These are phyloP conservation scores for Penicillium chermesinum DNA, from an alignment of 495 filamentous ascomycete genomes.

Conservation along the genomic window DNA sequence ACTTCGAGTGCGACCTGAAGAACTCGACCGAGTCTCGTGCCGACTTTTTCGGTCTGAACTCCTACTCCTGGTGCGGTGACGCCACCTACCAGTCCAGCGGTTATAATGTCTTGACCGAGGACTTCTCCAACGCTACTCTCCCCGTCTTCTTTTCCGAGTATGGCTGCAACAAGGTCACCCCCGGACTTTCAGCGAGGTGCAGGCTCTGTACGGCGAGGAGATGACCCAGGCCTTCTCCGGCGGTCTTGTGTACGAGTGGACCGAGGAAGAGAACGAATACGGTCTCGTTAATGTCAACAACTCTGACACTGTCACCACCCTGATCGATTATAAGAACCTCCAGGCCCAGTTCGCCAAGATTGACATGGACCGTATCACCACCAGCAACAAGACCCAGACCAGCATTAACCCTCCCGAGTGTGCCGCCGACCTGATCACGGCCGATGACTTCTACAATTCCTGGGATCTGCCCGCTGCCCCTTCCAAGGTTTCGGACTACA, in stretches of 20 bases:
- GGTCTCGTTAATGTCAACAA: slow-evolving; percentile 68
- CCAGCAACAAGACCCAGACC: slow-evolving; percentile 50
- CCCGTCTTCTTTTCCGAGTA: slow-evolving; percentile 97
- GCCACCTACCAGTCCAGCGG: slow-evolving; percentile 63
- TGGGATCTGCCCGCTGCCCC: slow-evolving; percentile 66
- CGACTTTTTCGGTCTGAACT: slow-evolving; percentile 93
- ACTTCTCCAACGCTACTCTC: slow-evolving; percentile 67
- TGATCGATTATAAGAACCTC: slow-evolving; percentile 71
- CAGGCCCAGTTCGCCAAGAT: slow-evolving; percentile 67
- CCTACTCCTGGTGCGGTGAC: slow-evolving; percentile 89
- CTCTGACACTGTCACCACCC: slow-evolving; percentile 59
- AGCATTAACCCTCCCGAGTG: slow-evolving; percentile 45
- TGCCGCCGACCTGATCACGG: slow-evolving; percentile 49
- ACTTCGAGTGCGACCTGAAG: slow-evolving; percentile 73
- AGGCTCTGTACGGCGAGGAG: slow-evolving; percentile 68
- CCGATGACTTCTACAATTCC: slow-evolving; percentile 59
- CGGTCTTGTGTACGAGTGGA: slow-evolving; percentile 85
- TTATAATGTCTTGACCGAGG: slow-evolving; percentile 65
- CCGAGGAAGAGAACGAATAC: slow-evolving; percentile 73
- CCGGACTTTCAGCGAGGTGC: slow-evolving; percentile 78
- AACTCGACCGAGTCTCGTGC: slow-evolving; percentile 60
- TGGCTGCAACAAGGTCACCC: slow-evolving; percentile 79
- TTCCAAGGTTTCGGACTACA: slow-evolving; percentile 46
- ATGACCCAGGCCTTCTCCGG: slow-evolving; percentile 80
- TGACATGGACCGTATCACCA: slow-evolving; percentile 59